Conservation (phyloP, 495 filamentous ascomycete species). For the Xylaria flabelliformis region DNA sequence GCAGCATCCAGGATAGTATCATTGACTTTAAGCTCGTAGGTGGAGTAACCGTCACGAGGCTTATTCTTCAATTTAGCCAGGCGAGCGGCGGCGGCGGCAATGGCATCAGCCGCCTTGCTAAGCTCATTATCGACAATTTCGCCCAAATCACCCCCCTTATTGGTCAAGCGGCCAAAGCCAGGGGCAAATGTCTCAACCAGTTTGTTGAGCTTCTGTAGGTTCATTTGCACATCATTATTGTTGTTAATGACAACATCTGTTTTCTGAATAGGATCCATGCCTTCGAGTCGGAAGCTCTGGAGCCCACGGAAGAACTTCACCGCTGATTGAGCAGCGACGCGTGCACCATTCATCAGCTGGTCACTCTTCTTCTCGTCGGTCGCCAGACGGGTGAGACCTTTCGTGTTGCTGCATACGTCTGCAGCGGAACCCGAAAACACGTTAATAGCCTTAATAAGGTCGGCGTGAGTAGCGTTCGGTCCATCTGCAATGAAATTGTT, state of each 20-base stretch:
- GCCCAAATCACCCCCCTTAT: conserved; percentile 82
- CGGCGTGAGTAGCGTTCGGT: conserved; percentile 86
- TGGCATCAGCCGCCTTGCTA: conserved; percentile 91
- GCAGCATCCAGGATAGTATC: conserved; percentile 94
- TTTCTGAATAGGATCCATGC: conserved; percentile 84
- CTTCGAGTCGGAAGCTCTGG: conserved; percentile 91
- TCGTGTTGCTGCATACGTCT: conserved; percentile 94
- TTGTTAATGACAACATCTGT: conserved; percentile 95
- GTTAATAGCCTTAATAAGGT: conserved; percentile 91
- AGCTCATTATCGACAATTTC: conserved; percentile 93
- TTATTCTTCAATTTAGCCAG: conserved; percentile 92
- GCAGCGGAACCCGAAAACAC: conserved; percentile 88
- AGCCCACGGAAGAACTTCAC: conserved; percentile 96
- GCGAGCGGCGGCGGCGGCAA: conserved; percentile 87
- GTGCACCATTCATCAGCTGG: conserved; percentile 77
- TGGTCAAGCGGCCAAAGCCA: conserved; percentile 76
- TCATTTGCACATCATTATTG: conserved; percentile 91
- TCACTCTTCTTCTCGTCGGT: conserved; percentile 94
- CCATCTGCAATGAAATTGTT: conserved; percentile 98
- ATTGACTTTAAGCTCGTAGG: conserved; percentile 93
- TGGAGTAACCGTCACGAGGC: conserved; percentile 91
- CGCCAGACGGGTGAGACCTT: conserved; percentile 91
- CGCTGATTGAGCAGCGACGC: conserved; percentile 84
- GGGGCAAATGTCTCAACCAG: conserved; percentile 89
- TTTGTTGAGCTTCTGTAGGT: conserved; percentile 89